Percentiles rank a stretch among this genome's conserved stretches.
phyloP scores from a whole-genome alignment of 129 eudicot genomes.

The Chrysanthemum makinoi region DNA sequence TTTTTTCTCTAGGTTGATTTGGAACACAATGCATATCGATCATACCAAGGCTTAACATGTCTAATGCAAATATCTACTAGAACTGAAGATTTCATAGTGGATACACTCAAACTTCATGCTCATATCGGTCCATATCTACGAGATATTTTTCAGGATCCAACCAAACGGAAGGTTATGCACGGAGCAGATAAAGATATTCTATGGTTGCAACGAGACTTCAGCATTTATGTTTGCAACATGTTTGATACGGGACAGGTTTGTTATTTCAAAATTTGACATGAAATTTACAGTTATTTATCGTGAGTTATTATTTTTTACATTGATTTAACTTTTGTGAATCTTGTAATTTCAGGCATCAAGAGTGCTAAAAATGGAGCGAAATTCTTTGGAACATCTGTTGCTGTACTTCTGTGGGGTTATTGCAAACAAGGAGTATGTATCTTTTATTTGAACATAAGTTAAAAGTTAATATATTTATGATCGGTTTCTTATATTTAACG shows the following conservation, averaged over 20 bases:
- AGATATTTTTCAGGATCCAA: constrained; percentile 71
- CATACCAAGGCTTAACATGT: constrained; percentile 90
- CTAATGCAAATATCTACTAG: constrained; percentile 93
- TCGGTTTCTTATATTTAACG: neutral
- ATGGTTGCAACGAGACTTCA: constrained; percentile 94
- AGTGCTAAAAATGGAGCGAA: constrained; percentile 69
- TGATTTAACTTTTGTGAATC: neutral
- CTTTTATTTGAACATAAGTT: constrained; percentile 3
- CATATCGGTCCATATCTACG: constrained; percentile 74
- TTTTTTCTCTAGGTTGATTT: constrained; percentile 61
- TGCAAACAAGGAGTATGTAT: constrained; percentile 75
- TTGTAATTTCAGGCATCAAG: constrained; percentile 56
- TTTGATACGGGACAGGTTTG: constrained; percentile 89
- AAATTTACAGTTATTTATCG: neutral
- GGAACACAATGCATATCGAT: constrained; percentile 84
- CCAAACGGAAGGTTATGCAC: constrained; percentile 51
- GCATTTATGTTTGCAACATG: constrained; percentile 76
- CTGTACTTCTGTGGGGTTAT: constrained; percentile 67
- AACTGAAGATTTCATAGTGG: constrained; percentile 76
- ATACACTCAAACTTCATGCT: constrained; percentile 75
- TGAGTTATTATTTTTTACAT: neutral
- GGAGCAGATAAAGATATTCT: constrained; percentile 9
- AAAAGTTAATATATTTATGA: neutral
- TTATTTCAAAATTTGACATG: neutral
- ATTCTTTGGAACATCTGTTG: constrained; percentile 68